Evolutionary conservation across 2,329 filamentous ascomycete genomes (phyloP).

Genomic region (Trichothecium sympodiale): DNA sequence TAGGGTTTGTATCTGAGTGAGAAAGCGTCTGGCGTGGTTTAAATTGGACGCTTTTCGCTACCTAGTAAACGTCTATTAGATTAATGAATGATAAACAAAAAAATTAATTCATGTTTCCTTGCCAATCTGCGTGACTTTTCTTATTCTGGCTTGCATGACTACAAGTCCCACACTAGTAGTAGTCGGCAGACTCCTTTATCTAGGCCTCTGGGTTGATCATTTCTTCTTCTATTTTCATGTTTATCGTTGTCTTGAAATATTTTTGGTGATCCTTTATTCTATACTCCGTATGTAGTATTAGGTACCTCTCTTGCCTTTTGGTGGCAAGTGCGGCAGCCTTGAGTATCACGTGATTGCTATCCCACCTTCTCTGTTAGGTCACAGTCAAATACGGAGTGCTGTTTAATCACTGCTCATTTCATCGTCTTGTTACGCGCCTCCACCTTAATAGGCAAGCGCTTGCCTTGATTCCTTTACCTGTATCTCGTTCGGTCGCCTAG

Average conservation of each 20-base stretch:
- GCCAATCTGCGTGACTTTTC: background rate
- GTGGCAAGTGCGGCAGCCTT: too few species aligned
- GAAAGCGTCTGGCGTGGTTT: conserved; percentile 21
- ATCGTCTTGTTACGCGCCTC: too few species aligned
- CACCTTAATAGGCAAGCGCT: too few species aligned
- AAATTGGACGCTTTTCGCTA: conserved; percentile 24
- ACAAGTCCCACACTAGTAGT: background rate
- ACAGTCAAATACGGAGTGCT: too few species aligned
- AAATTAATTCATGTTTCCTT: conserved; percentile 8
- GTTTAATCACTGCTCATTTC: too few species aligned
- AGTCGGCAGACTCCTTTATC: too few species aligned
- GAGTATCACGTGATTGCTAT: too few species aligned
- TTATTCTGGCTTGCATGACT: background rate
- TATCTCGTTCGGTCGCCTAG: too few species aligned
- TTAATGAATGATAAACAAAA: conserved; percentile 33
- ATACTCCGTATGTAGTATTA: background rate
- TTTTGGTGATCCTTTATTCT: background rate
- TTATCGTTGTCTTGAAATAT: too few species aligned
- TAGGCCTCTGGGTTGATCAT: background rate
- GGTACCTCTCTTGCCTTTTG: too few species aligned
- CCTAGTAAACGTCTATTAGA: conserved; percentile 26
- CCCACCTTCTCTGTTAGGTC: too few species aligned
- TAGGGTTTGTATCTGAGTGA: conserved; percentile 23
- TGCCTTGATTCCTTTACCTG: too few species aligned
- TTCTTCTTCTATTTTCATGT: background rate